These are phyloP conservation scores for Hippophae rhamnoides DNA, from an alignment of 306 rosid species.

Conservation along the genomic window DNA sequence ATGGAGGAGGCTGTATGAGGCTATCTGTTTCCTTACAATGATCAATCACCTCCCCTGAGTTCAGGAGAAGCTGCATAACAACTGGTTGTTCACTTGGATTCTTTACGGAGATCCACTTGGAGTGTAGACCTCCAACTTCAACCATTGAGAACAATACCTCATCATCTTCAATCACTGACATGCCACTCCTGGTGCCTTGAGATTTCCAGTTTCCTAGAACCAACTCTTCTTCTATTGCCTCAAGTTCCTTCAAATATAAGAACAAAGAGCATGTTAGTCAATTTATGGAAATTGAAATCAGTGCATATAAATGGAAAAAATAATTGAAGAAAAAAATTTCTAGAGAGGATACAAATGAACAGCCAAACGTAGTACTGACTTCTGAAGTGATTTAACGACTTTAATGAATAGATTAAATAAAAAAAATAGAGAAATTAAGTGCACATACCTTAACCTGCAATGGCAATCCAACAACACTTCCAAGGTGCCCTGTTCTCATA, in stretches of 20 bases:
- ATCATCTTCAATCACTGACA: slow-evolving; percentile 66
- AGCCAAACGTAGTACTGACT: too few species aligned
- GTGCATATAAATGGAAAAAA: slow-evolving; percentile 1
- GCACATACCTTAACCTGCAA: slow-evolving; percentile 42
- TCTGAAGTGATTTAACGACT: too few species aligned
- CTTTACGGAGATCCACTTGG: slow-evolving; percentile 66
- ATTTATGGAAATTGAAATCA: not conserved
- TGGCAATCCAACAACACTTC: slow-evolving; percentile 22
- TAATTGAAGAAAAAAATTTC: not conserved
- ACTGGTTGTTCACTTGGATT: slow-evolving; percentile 82
- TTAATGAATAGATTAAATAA: not conserved
- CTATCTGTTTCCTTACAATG: slow-evolving; percentile 52
- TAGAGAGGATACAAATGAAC: not conserved
- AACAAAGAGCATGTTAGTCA: slow-evolving; percentile 20
- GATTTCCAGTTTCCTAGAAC: slow-evolving; percentile 85
- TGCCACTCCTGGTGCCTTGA: slow-evolving; percentile 39
- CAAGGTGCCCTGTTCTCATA: slow-evolving; percentile 26
- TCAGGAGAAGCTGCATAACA: slow-evolving; percentile 77
- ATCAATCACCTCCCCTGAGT: slow-evolving; percentile 63
- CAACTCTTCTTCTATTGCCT: slow-evolving; percentile 42
- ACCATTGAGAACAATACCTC: slow-evolving; percentile 63
- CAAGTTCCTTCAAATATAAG: slow-evolving; percentile 36
- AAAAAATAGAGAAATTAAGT: slow-evolving; percentile 1
- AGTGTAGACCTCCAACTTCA: slow-evolving; percentile 66
- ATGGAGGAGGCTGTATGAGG: slow-evolving; percentile 51